Percentiles rank a stretch among this genome's conserved stretches.
phyloP scores from a whole-genome alignment of 2,329 filamentous ascomycete species.

The Pseudogymnoascus sp. region DNA sequence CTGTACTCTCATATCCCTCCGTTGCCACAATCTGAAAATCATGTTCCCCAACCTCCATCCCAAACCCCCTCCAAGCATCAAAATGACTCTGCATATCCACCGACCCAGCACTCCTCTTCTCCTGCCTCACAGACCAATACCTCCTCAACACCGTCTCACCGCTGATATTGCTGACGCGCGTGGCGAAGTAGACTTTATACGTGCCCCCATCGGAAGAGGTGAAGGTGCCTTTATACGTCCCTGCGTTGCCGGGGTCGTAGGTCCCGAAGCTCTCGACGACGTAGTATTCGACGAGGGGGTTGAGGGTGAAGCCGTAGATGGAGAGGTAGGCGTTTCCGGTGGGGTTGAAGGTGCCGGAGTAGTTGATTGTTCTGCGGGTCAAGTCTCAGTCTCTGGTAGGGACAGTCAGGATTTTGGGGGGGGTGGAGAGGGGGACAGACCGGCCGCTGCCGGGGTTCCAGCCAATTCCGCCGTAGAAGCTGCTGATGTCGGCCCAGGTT shows the following conservation, averaged over 20 bases:
- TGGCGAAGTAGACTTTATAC: conserved; percentile 50
- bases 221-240: conserved; percentile 34
- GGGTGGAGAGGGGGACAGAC: conserved; percentile 18
- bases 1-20: background rate
- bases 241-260: conserved; percentile 37
- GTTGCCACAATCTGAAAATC: background rate
- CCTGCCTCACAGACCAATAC: conserved; percentile 43
- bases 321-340: conserved; percentile 40
- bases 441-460: conserved; percentile 33
- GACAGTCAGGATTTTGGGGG: conserved; percentile 35
- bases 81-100: conserved; percentile 44
- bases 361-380: conserved; percentile 27
- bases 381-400: conserved; percentile 36
- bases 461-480: conserved; percentile 40
- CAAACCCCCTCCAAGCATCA: conserved; percentile 41
- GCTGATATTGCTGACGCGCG: conserved; percentile 29
- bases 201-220: conserved; percentile 30
- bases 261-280: conserved; percentile 45
- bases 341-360: conserved; percentile 31
- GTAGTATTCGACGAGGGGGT: conserved; percentile 47
- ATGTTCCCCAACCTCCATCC: conserved; percentile 37
- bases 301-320: conserved; percentile 46
- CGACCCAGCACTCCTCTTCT: conserved; percentile 41
- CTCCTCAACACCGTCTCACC: conserved; percentile 44
- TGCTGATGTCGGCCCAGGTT: conserved; percentile 37